Evolutionary conservation across 2,329 filamentous ascomycete species (phyloP), one percentile per base, ranked within the genome.

Genomic region (Cadophora sp.): DNA sequence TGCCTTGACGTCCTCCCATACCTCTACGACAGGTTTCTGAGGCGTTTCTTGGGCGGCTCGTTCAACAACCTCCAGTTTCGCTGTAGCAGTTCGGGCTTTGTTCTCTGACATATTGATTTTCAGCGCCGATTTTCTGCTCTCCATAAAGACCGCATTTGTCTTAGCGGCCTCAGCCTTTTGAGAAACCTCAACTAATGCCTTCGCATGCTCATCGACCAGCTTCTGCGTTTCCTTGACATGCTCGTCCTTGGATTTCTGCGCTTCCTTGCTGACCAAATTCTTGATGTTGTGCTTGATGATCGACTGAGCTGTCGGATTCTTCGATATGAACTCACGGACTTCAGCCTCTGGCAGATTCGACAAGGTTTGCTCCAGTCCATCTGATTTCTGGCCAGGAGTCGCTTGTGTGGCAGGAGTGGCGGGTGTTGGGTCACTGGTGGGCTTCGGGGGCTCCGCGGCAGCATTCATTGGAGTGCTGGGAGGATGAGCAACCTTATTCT

Each of bases 11-110:
- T 92, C 82, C 71, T 91, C 89, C 92, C 93, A 97, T 0, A 97
- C 94, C 79, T 97, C 94, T 11, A 83, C 87, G 4, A 98, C 93
- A 0, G 94, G 88, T 77, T 89, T 90, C 74, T 95, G 85, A 0
- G 95, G 95, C 0, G 94, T 97, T 59, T 97, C 91, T n/a, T 85
- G 86, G 0, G 91, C 93, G 14, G 95, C 94, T 58, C 89, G 92
- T 76, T 94, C 87, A 3, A 98, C 92, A 1, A 96, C 88, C 1
- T 87, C 86, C 37, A 97, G 81, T 81, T 96, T 97, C 4, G 91
- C 92, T 62, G 85, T 84, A 0, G 89, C 87, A 9, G 82, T 81
- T 70, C 86, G 87, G 58, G 85, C 81, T 77, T 90, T 89, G 73
- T 90, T 92, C 73, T 95, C 91, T 6, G 89, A 83, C 88, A 97